Evolutionary conservation across 73 alveolate genomes (phyloP), one percentile per base, ranked within the genome.

Genomic region (Tetrahymena elliotti): DNA sequence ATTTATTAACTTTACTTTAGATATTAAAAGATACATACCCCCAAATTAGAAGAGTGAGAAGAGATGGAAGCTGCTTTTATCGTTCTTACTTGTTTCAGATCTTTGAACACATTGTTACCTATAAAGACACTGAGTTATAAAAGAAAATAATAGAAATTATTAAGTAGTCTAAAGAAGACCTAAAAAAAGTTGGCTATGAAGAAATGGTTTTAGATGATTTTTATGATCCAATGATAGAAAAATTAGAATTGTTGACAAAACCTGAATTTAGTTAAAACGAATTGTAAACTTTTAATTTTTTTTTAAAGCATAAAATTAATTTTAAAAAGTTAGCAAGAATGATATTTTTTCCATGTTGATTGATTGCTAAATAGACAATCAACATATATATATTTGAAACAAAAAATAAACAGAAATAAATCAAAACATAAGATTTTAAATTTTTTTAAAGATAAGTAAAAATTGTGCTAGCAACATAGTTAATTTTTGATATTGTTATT

Each of bases 11-110:
- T 83, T 40, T 84, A 35, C 16, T 39, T 33, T 94, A 94, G 97
- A 52, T 84, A 38, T 41, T 96, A 36, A 41, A 83, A 33, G n/a
- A 47, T 33, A 35, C 37, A 5, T 96, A 52, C 35, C 97, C 97
- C 33, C 54, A 24, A 24, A 84, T 97, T 34, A 93, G 99, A 40
- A 84, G 98, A 95, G 96, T 97, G 22, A 94, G 99, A 33, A 95
- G 99, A 37, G 99, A 98, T 84, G 99, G 99, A 10, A 98, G 98
- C 93, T 98, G 99, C 94, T 98, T 98, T 93, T 98, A 98, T 93
- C 53, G 99, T 93, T 97, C 99, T 35, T 94, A 97, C 83, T 94
- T 97, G 11, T 98, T 98, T 96, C 92, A 97, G 94, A 94, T 97
- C 27, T 96, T 97, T 38, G 99, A 98, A 93, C 97, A 97, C 41